phyloP scores from a whole-genome alignment of 352 stramenopile genomes.

The Pythium phragmiticola region DNA sequence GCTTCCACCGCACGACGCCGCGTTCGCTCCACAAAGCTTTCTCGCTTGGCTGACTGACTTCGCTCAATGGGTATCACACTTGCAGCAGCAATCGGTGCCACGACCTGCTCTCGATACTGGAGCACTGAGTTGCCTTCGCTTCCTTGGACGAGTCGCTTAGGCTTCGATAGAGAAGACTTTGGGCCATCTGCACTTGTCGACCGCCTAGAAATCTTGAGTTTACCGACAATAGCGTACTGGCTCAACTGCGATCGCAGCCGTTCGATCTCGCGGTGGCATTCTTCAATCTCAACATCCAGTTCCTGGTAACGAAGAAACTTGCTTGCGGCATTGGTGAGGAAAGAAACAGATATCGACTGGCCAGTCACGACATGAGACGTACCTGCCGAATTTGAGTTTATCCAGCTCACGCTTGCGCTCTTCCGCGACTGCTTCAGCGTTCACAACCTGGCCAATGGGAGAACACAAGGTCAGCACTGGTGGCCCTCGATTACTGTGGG shows the following conservation, averaged over 20 bases:
- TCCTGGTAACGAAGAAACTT: constrained; percentile 76
- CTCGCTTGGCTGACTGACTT: constrained; percentile 18
- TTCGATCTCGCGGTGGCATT: constrained; percentile 56
- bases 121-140: background rate
- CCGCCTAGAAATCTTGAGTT: constrained; percentile 41
- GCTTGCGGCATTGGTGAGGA: constrained; percentile 21
- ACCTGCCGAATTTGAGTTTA: constrained; percentile 57
- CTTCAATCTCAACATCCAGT: constrained; percentile 57
- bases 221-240: constrained; percentile 36
- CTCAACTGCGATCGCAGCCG: constrained; percentile 37
- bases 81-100: background rate
- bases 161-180: background rate
- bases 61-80: background rate
- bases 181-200: no score
- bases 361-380: background rate
- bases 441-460: constrained; percentile 34
- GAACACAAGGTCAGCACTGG: background rate
- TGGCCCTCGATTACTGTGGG: background rate
- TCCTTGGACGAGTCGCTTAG: background rate
- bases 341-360: background rate
- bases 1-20: constrained; percentile 49
- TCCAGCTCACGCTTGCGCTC: constrained; percentile 58
- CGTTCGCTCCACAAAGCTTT: constrained; percentile 61
- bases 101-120: constrained; percentile 2
- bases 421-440: constrained; percentile 52